Conservation (phyloP, 345 rosid species). For the Moricandia arvensis region DNA sequence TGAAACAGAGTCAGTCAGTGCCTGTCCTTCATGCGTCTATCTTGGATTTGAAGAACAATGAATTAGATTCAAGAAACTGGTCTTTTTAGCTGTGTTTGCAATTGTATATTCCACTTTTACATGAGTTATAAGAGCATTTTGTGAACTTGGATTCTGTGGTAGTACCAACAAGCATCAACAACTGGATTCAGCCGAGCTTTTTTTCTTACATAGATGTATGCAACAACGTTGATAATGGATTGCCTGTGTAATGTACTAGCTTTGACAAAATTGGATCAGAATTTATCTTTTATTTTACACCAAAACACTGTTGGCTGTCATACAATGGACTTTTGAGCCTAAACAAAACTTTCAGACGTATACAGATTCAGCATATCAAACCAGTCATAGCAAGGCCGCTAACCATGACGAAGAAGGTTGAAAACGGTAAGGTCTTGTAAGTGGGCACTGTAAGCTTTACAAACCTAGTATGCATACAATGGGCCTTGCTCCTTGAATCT, state of each 20-base stretch:
- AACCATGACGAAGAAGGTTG: slow-evolving; percentile 1
- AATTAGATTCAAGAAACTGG: slow-evolving; percentile 1
- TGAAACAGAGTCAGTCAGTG: neutral
- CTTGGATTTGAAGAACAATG: slow-evolving; percentile 18
- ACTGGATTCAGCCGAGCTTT: neutral
- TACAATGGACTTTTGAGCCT: neutral
- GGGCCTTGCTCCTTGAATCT: slow-evolving; percentile 2
- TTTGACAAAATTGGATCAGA: too few relatives aligned
- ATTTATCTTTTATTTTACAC: too few relatives aligned
- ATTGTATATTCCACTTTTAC: slow-evolving; percentile 36
- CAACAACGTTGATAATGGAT: too few relatives aligned
- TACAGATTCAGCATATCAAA: neutral
- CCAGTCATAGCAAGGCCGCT: neutral
- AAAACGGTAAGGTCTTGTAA: neutral
- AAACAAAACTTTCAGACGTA: slow-evolving; percentile 20
- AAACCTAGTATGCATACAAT: slow-evolving; percentile 5
- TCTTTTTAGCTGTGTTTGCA: slow-evolving; percentile 24
- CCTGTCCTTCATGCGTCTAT: neutral
- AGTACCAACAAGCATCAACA: neutral
- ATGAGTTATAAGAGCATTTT: slow-evolving; percentile 21
- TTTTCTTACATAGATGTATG: neutral
- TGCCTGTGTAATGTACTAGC: too few relatives aligned
- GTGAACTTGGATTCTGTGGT: slow-evolving; percentile 8
- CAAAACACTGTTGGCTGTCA: neutral
- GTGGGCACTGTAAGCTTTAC: slow-evolving; percentile 8